These are phyloP conservation scores for Hygrophorus russula DNA, from an alignment of 768 basidiomycete species.

Conservation along the genomic window DNA sequence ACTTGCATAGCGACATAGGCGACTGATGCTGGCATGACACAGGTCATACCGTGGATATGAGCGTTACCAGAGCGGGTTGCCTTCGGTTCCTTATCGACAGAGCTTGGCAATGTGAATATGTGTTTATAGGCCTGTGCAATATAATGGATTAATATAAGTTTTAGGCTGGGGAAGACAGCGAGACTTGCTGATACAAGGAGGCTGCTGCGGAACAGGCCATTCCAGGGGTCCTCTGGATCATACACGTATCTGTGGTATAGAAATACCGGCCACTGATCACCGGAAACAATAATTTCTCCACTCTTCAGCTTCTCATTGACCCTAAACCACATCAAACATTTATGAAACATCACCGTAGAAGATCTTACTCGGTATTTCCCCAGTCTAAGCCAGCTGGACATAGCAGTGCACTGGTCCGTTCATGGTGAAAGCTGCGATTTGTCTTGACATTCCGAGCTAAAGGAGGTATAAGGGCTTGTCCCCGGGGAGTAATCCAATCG, in stretches of 20 bases:
- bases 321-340: too few relatives aligned
- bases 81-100: too few relatives aligned
- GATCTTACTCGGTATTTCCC: background rate
- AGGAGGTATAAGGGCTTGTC: slow-evolving; percentile 3
- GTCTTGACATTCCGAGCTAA: too few relatives aligned
- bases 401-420: background rate
- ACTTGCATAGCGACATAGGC: too few relatives aligned
- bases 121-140: too few relatives aligned
- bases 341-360: too few relatives aligned
- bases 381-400: background rate
- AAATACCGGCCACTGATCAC: slow-evolving; percentile 16
- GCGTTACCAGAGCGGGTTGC: too few relatives aligned
- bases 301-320: background rate
- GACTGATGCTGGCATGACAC: too few relatives aligned
- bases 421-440: too few relatives aligned
- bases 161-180: background rate
- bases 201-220: slow-evolving; percentile 13
- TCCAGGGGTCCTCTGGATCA: slow-evolving; percentile 16
- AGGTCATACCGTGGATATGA: too few relatives aligned
- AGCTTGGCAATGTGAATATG: too few relatives aligned
- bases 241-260: slow-evolving; percentile 11
- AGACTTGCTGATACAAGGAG: slow-evolving; percentile 13
- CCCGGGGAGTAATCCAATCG: slow-evolving; percentile 15
- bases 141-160: background rate
- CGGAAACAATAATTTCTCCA: slow-evolving; percentile 9